phyloP scores from a whole-genome alignment of 2,329 filamentous ascomycete genomes.

The Aureobasidium musti region DNA sequence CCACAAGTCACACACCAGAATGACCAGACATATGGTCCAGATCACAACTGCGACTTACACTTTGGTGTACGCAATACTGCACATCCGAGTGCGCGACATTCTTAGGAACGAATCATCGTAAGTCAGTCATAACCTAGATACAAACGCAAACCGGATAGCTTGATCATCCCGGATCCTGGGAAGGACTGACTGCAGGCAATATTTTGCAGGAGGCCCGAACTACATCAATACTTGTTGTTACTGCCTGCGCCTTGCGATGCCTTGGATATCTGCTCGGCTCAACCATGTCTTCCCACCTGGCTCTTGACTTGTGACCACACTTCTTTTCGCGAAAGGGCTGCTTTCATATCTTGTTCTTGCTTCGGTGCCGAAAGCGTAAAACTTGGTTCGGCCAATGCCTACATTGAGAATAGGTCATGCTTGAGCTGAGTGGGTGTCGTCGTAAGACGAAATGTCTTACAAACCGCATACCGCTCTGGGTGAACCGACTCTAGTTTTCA shows the following conservation, averaged over 20 bases:
- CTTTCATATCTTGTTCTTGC: neutral
- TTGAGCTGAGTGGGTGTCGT: slow-evolving; percentile 17
- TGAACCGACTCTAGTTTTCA: neutral
- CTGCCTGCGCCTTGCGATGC: neutral
- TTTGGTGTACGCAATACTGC: slow-evolving; percentile 2
- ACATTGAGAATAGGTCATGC: neutral
- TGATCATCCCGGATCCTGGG: slow-evolving; percentile 11
- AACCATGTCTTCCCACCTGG: neutral
- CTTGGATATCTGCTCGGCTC: neutral
- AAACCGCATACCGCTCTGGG: neutral
- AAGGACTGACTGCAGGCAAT: neutral
- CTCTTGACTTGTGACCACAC: slow-evolving; percentile 16
- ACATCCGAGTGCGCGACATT: slow-evolving; percentile 4
- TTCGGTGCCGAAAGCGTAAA: neutral
- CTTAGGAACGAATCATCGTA: neutral
- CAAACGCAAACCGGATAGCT: neutral
- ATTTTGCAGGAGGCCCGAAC: neutral
- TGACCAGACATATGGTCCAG: neutral
- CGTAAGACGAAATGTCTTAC: neutral
- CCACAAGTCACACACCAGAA: neutral
- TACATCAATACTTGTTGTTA: neutral
- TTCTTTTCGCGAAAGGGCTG: neutral
- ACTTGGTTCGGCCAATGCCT: slow-evolving; percentile 7
- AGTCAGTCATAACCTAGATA: neutral
- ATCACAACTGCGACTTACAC: neutral